Evolutionary conservation across 371 early-diverging fungal genomes (phyloP).

Genomic region (Zychaea mexicana): DNA sequence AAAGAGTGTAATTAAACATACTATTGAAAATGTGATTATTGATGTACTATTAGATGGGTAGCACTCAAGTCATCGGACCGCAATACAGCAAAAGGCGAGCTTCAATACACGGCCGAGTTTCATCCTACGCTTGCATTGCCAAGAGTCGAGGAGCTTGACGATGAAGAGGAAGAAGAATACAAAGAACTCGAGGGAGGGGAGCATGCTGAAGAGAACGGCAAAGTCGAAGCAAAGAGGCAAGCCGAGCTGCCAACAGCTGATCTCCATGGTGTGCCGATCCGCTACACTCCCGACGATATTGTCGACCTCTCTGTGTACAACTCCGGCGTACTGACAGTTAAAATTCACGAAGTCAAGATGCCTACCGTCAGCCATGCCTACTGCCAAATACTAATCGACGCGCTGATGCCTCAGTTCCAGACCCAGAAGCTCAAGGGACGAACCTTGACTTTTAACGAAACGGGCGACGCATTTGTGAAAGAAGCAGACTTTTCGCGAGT

Average conservation of each 20-base stretch:
- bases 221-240: not conserved
- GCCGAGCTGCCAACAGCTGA: constrained; percentile 3
- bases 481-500: constrained; percentile 64
- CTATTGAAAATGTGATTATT: not conserved
- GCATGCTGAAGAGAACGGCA: not conserved
- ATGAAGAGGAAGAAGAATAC: constrained; percentile 15
- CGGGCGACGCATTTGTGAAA: constrained; percentile 60
- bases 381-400: constrained; percentile 41
- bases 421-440: constrained; percentile 42
- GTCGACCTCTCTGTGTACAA: constrained; percentile 40
- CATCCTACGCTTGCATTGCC: constrained; percentile 64
- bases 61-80: constrained; percentile 61
- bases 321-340: constrained; percentile 41
- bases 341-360: constrained; percentile 45
- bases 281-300: constrained; percentile 48
- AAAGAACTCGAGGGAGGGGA: not conserved
- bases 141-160: not conserved
- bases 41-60: constrained; percentile 52
- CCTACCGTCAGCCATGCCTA: constrained; percentile 25
- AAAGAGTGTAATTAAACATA: not conserved
- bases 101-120: constrained; percentile 70
- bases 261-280: constrained; percentile 29
- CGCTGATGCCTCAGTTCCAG: constrained; percentile 42
- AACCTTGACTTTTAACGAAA: constrained; percentile 37
- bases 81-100: constrained; percentile 58